phyloP scores from a whole-genome alignment of 1,284 basidiomycete genomes.

The Vanrija sp. region DNA sequence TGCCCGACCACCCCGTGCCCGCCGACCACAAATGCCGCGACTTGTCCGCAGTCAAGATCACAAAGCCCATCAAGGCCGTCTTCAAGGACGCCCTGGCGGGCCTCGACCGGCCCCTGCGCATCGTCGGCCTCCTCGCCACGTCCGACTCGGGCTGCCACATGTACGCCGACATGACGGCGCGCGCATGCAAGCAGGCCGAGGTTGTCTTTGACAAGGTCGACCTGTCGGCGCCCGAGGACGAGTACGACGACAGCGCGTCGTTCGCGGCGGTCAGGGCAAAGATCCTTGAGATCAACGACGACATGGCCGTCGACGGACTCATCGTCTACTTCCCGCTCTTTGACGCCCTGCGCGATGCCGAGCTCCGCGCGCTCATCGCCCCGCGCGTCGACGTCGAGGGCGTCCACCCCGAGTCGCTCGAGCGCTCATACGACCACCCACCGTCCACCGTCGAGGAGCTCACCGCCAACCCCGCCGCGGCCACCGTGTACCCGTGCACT shows the following conservation, averaged over 20 bases:
- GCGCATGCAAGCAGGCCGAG: conserved; percentile 14
- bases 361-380: conserved; percentile 20
- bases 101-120: conserved; percentile 18
- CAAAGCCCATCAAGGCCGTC: conserved; percentile 11
- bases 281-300: conserved; percentile 19
- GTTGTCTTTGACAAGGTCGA: conserved; percentile 19
- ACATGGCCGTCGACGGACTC: conserved; percentile 23
- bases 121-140: conserved; percentile 36
- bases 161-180: conserved; percentile 27
- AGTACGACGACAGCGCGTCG: neutral
- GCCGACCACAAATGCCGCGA: conserved; percentile 1
- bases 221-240: neutral
- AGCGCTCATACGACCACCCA: conserved; percentile 1
- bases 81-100: conserved; percentile 2
- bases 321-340: conserved; percentile 32
- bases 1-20: neutral
- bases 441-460: conserved; percentile 11
- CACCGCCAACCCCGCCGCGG: conserved; percentile 1
- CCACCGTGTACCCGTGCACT: conserved; percentile 27
- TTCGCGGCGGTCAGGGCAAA: conserved; percentile 10
- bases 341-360: conserved; percentile 17
- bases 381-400: conserved; percentile 34
- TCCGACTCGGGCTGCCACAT: conserved; percentile 23
- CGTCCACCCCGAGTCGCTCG: conserved; percentile 16
- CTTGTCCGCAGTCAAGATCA: conserved; percentile 5